Percentiles rank a stretch among this genome's conserved stretches.
Evolutionary conservation across 805 yeast genomes (phyloP).

Genomic region (Cyberlindnera mississippiensis): DNA sequence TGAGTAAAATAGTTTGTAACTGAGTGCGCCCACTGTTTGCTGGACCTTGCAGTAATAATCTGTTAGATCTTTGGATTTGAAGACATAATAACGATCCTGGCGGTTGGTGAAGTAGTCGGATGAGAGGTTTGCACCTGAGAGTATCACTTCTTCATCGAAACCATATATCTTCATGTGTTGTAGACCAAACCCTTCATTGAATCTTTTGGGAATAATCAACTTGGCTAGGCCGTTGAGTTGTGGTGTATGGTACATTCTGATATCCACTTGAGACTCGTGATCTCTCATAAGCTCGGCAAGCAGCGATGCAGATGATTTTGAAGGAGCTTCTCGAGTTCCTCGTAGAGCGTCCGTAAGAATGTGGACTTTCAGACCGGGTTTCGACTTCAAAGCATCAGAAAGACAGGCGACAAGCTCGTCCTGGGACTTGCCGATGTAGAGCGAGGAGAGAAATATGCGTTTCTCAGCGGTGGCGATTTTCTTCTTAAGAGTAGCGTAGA

Average conservation of each 20-base stretch:
- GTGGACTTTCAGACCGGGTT: conserved; percentile 60
- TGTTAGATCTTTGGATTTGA: conserved; percentile 53
- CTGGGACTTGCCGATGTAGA: conserved; percentile 83
- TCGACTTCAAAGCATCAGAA: conserved; percentile 52
- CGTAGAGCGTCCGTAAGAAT: conserved; percentile 83
- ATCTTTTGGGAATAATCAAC: conserved; percentile 66
- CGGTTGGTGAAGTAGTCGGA: conserved; percentile 90
- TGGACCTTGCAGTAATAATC: conserved; percentile 77
- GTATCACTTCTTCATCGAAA: conserved; percentile 81
- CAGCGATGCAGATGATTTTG: conserved; percentile 69
- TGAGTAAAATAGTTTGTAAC: conserved; percentile 58
- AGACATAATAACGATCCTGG: conserved; percentile 86
- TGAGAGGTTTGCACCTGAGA: conserved; percentile 90
- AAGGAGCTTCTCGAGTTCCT: conserved; percentile 91
- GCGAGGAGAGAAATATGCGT: conserved; percentile 75
- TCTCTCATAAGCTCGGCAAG: conserved; percentile 61
- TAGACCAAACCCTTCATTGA: conserved; percentile 87
- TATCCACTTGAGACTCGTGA: conserved; percentile 67
- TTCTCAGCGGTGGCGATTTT: conserved; percentile 60
- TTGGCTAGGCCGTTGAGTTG: conserved; percentile 66
- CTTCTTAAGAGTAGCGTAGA: conserved; percentile 58
- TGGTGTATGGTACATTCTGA: conserved; percentile 89
- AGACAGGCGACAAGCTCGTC: conserved; percentile 66
- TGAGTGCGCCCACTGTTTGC: conserved; percentile 58
- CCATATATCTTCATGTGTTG: conserved; percentile 99